Evolutionary conservation across 1,284 basidiomycete species (phyloP).

Genomic region (Vanrija sp.): DNA sequence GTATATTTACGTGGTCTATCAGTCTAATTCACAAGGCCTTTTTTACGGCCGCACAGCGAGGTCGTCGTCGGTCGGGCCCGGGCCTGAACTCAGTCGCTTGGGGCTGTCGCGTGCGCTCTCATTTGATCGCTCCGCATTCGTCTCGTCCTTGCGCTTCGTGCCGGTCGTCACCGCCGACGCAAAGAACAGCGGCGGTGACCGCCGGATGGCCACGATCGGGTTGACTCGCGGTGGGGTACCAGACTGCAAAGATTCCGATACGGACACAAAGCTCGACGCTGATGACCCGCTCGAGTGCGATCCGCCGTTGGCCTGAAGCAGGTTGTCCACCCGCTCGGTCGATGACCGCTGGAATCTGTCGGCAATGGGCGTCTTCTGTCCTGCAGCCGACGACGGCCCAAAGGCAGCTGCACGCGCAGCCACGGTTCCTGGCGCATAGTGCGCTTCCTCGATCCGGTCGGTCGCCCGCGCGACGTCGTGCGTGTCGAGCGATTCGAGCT

Average conservation of each 20-base stretch:
- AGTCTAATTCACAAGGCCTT: neutral
- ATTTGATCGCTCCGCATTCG: conserved; percentile 12
- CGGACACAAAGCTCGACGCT: conserved; percentile 5
- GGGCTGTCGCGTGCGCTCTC: conserved; percentile 13
- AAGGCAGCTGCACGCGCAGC: conserved; percentile 28
- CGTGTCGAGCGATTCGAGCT: conserved; percentile 1
- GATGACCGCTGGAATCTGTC: conserved; percentile 38
- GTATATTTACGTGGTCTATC: too few species aligned
- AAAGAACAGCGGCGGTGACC: conserved; percentile 40
- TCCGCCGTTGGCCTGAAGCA: conserved; percentile 15
- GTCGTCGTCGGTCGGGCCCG: conserved; percentile 9
- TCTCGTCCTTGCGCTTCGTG: conserved; percentile 32
- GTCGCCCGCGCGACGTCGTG: neutral
- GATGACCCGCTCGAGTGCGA: conserved; percentile 4
- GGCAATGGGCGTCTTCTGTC: conserved; percentile 36
- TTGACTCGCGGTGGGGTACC: conserved; percentile 19
- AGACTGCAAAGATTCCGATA: neutral
- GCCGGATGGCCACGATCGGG: conserved; percentile 26
- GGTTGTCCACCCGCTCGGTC: conserved; percentile 12
- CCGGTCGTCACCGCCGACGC: conserved; percentile 8
- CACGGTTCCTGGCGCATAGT: conserved; percentile 35
- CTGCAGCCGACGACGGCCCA: conserved; percentile 10
- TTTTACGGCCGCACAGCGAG: neutral
- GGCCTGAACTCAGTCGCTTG: conserved; percentile 36
- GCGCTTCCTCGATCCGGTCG: conserved; percentile 23